Conservation (phyloP, 495 filamentous ascomycete genomes). For the Symbiotaphrina buchneri region DNA sequence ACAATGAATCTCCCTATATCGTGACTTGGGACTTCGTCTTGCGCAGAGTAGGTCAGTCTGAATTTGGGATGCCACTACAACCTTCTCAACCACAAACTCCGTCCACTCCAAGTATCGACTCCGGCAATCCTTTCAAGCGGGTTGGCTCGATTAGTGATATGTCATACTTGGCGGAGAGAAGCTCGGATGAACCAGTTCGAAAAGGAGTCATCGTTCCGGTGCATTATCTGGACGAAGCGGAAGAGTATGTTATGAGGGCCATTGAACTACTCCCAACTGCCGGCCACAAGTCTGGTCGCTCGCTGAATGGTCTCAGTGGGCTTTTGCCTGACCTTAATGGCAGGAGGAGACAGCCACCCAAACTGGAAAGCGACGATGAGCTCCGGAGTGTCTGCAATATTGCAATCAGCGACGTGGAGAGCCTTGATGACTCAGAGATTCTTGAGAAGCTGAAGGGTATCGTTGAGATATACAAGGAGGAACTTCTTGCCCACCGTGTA, state of each 20-base stretch:
- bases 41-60: conserved; percentile 72
- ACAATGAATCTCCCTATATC: conserved; percentile 55
- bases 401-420: conserved; percentile 76
- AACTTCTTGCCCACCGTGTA: conserved; percentile 56
- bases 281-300: conserved; percentile 20
- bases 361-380: conserved; percentile 40
- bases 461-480: conserved; percentile 63
- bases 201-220: conserved; percentile 91
- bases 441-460: conserved; percentile 48
- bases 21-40: conserved; percentile 91
- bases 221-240: conserved; percentile 78
- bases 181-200: conserved; percentile 48
- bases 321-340: conserved; percentile 51
- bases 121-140: conserved; percentile 41
- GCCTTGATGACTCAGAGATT: conserved; percentile 62
- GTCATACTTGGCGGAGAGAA: conserved; percentile 53
- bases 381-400: conserved; percentile 81
- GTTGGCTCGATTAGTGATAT: conserved; percentile 93
- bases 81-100: conserved; percentile 65
- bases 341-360: conserved; percentile 36
- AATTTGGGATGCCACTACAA: conserved; percentile 60
- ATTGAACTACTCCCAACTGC: conserved; percentile 54
- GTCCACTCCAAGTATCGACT: conserved; percentile 48
- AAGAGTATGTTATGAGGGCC: conserved; percentile 61
- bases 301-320: conserved; percentile 16